Evolutionary conservation across 2,329 filamentous ascomycete genomes (phyloP).

Genomic region (Trichoderma arundinaceum): DNA sequence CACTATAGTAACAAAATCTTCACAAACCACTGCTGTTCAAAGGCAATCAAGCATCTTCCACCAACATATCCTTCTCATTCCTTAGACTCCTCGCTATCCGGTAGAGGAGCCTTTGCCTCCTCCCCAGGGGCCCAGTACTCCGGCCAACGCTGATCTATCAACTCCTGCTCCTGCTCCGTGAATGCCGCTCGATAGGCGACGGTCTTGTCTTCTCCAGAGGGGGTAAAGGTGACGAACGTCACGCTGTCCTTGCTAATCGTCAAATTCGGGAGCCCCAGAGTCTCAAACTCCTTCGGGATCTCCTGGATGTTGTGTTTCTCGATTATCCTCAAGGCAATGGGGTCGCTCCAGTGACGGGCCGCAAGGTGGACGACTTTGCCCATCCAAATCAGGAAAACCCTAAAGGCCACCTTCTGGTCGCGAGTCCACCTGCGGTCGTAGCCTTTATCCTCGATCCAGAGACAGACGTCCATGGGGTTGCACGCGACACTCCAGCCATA

Average conservation of each 20-base stretch:
- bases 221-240: not conserved
- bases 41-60: not conserved
- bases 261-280: not conserved
- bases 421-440: conserved; percentile 20
- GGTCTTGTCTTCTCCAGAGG: conserved; percentile 6
- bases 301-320: no score
- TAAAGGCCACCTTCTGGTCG: not conserved
- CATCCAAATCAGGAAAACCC: not conserved
- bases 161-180: not conserved
- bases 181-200: conserved; percentile 14
- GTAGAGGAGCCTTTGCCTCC: not conserved
- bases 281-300: not conserved
- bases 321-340: no score
- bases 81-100: not conserved
- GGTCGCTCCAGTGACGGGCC: not conserved
- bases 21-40: not conserved
- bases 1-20: no score
- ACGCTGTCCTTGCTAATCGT: not conserved
- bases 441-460: conserved; percentile 21
- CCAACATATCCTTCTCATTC: not conserved
- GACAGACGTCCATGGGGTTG: conserved; percentile 8
- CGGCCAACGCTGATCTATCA: conserved; percentile 13
- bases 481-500: conserved; percentile 13
- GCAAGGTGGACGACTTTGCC: not conserved
- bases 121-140: conserved; percentile 21